These are phyloP conservation scores for Cryptococcus hybrid DNA, from an alignment of 1,284 basidiomycete species.

Conservation along the genomic window DNA sequence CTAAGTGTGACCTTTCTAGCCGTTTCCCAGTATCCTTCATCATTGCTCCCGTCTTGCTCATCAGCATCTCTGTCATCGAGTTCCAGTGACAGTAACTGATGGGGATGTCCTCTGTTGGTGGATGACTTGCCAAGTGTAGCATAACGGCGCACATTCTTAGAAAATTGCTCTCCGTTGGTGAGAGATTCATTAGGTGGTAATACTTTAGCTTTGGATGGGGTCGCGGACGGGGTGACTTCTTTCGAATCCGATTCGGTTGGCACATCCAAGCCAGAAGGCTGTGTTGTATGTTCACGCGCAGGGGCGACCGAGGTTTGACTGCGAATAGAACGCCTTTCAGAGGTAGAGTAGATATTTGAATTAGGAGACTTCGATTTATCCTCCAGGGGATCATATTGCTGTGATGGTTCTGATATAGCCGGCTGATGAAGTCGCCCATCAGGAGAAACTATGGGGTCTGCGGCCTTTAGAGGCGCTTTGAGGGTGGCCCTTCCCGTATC, in stretches of 20 bases:
- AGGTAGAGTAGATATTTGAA: no score
- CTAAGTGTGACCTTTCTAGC: constrained; percentile 15
- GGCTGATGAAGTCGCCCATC: no score
- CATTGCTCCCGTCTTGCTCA: constrained; percentile 8
- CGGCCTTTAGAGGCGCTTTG: constrained; percentile 10
- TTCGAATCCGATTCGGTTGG: neutral
- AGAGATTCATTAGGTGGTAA: neutral
- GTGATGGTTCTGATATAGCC: no score
- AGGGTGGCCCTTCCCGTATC: constrained; percentile 19
- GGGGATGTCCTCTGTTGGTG: constrained; percentile 1
- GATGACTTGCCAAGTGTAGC: constrained; percentile 17
- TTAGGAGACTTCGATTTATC: no score
- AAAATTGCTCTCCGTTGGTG: neutral
- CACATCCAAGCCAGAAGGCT: no score
- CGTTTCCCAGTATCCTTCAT: constrained; percentile 14
- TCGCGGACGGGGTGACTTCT: neutral
- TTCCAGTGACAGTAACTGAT: neutral
- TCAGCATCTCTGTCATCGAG: neutral
- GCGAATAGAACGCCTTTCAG: no score
- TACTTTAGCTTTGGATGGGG: constrained; percentile 4
- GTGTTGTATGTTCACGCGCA: no score
- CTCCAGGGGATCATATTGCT: no score
- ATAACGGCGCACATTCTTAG: constrained; percentile 21
- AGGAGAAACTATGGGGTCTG: no score
- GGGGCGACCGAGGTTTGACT: no score